phyloP scores from a whole-genome alignment of 352 stramenopile genomes.

The Thalassiosira hispida region DNA sequence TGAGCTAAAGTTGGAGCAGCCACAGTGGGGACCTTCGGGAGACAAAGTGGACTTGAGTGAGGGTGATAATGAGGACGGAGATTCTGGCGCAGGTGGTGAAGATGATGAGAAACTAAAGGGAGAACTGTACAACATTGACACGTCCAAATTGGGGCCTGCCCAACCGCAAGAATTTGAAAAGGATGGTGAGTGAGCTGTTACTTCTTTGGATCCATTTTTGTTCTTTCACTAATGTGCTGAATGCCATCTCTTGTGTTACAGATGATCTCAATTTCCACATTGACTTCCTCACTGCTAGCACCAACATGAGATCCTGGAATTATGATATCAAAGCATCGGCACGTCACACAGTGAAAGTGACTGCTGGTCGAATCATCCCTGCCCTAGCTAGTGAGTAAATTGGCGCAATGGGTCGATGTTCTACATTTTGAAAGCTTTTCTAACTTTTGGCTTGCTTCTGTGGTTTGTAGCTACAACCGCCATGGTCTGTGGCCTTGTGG shows the following conservation, averaged over 20 bases:
- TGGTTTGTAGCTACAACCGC: constrained; percentile 89
- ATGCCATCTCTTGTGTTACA: constrained; percentile 5
- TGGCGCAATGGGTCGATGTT: not conserved
- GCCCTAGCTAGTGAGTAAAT: constrained; percentile 90
- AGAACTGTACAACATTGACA: constrained; percentile 71
- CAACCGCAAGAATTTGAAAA: constrained; percentile 93
- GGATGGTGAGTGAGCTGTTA: constrained; percentile 76
- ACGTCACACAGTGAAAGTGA: constrained; percentile 96
- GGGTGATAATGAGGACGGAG: constrained; percentile 57
- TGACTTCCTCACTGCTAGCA: constrained; percentile 94
- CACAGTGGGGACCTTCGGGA: constrained; percentile 52
- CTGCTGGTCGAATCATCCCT: constrained; percentile 98
- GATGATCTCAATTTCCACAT: constrained; percentile 82
- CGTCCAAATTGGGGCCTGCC: constrained; percentile 69
- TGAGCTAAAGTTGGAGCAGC: constrained; percentile 54
- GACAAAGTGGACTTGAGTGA: constrained; percentile 69
- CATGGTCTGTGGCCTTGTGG: constrained; percentile 95
- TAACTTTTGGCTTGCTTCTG: not conserved
- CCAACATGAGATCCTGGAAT: constrained; percentile 93
- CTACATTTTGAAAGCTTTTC: not conserved
- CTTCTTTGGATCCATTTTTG: not conserved
- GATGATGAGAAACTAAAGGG: constrained; percentile 65
- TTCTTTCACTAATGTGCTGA: not conserved
- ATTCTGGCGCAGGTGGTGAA: constrained; percentile 39
- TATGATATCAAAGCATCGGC: constrained; percentile 95